phyloP scores from a whole-genome alignment of 225 moss, liverwort and hornwort species.

The Anthoceros angustus region DNA sequence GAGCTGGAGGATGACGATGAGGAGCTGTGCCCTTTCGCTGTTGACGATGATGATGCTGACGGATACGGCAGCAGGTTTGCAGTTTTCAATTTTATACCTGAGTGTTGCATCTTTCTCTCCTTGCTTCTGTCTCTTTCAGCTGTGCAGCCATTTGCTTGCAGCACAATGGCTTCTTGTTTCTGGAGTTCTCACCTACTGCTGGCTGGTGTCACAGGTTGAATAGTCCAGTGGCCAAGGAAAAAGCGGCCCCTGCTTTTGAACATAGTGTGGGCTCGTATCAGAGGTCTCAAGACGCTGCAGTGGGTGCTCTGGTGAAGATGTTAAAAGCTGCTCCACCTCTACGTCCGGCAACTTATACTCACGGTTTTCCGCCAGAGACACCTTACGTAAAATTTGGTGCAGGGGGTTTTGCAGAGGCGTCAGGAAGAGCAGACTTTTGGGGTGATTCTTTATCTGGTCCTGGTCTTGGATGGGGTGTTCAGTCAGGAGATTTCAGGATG shows the following conservation, averaged over 20 bases:
- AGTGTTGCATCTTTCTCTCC: not conserved
- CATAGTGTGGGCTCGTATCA: slow-evolving; percentile 37
- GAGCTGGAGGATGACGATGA: slow-evolving; percentile 50
- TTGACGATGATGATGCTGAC: slow-evolving; percentile 70
- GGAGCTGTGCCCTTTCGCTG: slow-evolving; percentile 77
- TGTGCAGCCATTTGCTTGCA: not conserved
- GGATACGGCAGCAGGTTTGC: slow-evolving; percentile 65
- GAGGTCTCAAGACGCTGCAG: slow-evolving; percentile 44
- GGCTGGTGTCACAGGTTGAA: slow-evolving; percentile 40
- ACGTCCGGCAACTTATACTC: slow-evolving; percentile 31
- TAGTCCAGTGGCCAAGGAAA: slow-evolving; percentile 42
- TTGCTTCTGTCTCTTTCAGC: not conserved
- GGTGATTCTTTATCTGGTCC: not conserved
- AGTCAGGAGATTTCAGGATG: not conserved
- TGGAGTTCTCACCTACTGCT: not conserved
- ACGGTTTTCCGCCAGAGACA: not conserved
- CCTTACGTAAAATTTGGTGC: not conserved
- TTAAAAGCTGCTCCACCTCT: slow-evolving; percentile 63
- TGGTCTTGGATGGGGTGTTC: not conserved
- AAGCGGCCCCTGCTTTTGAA: slow-evolving; percentile 38
- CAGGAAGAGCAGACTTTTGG: not conserved
- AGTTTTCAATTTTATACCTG: not conserved
- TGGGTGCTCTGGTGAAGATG: slow-evolving; percentile 77
- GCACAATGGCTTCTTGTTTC: not conserved
- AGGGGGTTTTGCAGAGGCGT: not conserved